Percentiles rank a stretch among this genome's conserved stretches.
phyloP scores from a whole-genome alignment of 2,329 filamentous ascomycete species.

The Trichoderma sp. region DNA sequence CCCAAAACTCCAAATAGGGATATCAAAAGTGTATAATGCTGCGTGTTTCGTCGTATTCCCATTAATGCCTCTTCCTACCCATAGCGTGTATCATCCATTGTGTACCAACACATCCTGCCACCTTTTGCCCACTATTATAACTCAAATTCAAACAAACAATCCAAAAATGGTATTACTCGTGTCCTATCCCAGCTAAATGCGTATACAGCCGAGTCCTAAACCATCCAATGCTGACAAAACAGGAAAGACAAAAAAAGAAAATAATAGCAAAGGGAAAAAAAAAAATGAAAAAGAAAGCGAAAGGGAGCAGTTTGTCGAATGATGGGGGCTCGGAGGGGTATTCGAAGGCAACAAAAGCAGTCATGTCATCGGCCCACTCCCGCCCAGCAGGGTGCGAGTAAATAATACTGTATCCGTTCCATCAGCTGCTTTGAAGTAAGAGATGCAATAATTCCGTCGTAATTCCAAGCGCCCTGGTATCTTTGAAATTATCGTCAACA shows the following conservation, averaged over 20 bases:
- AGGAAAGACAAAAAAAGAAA: neutral
- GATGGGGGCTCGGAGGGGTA: slow-evolving; percentile 5
- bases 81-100: slow-evolving; percentile 13
- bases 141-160: neutral
- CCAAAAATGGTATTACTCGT: neutral
- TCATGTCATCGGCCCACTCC: slow-evolving; percentile 10
- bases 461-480: slow-evolving; percentile 27
- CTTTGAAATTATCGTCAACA: slow-evolving; percentile 30
- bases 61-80: slow-evolving; percentile 16
- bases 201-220: slow-evolving; percentile 10
- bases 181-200: slow-evolving; percentile 9
- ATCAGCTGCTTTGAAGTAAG: neutral
- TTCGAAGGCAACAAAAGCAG: slow-evolving; percentile 19
- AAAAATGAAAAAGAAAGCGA: neutral
- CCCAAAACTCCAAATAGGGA: neutral
- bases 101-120: neutral
- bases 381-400: slow-evolving; percentile 21
- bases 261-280: neutral
- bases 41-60: slow-evolving; percentile 18
- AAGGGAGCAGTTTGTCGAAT: slow-evolving; percentile 4
- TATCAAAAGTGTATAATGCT: neutral
- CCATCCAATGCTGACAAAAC: neutral
- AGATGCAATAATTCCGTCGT: slow-evolving; percentile 16
- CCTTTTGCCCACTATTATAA: slow-evolving; percentile 8
- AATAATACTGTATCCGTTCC: neutral